Evolutionary conservation across 2,329 filamentous ascomycete genomes (phyloP).

Genomic region (Botrytis cinerea): DNA sequence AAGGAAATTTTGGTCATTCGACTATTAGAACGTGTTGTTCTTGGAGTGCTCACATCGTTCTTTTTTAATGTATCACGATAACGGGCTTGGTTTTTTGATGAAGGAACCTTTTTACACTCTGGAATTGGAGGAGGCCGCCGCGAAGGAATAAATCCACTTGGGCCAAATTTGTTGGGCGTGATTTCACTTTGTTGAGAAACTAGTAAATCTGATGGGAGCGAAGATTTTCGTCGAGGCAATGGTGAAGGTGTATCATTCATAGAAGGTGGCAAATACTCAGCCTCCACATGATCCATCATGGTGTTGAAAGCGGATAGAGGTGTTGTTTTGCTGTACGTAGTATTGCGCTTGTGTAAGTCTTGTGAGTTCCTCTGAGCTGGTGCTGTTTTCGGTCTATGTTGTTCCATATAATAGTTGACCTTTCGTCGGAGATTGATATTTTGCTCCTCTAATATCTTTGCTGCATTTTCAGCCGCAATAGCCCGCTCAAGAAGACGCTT

Average conservation of each 20-base stretch:
- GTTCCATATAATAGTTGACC: conserved; percentile 31
- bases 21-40: neutral
- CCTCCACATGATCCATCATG: conserved; percentile 22
- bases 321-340: conserved; percentile 13
- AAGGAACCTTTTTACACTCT: neutral
- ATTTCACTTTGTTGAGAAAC: conserved; percentile 11
- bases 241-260: conserved; percentile 9
- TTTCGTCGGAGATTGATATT: conserved; percentile 33
- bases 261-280: neutral
- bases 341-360: conserved; percentile 8
- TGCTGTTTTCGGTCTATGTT: conserved; percentile 31
- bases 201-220: neutral
- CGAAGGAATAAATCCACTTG: conserved; percentile 22
- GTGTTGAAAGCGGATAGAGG: conserved; percentile 34
- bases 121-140: conserved; percentile 25
- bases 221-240: neutral
- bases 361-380: conserved; percentile 21
- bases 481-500: conserved; percentile 23
- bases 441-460: conserved; percentile 32
- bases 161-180: conserved; percentile 17
- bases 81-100: neutral
- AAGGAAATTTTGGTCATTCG: conserved; percentile 11
- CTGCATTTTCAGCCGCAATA: conserved; percentile 35
- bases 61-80: neutral
- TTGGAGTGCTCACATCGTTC: neutral